These are phyloP conservation scores for Myriosclerotinia duriaeana DNA, from an alignment of 2,329 filamentous ascomycete genomes.

Conservation along the genomic window DNA sequence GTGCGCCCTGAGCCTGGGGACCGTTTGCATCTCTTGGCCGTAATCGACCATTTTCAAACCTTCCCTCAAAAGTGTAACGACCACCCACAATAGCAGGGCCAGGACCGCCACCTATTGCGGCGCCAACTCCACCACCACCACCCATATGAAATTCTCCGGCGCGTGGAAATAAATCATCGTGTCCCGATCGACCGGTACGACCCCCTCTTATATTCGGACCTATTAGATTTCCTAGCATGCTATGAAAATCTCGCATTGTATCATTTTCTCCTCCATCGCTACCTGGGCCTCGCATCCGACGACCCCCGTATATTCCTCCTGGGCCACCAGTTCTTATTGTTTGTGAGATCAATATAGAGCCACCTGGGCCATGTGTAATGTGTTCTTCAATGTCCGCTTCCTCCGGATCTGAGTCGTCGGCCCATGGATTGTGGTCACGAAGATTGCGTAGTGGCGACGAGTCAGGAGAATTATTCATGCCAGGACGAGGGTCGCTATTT, in stretches of 20 bases:
- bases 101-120: slow-evolving; percentile 18
- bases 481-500: slow-evolving; percentile 62
- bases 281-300: slow-evolving; percentile 19
- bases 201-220: slow-evolving; percentile 38
- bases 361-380: slow-evolving; percentile 37
- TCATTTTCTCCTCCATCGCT: slow-evolving; percentile 29
- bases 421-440: slow-evolving; percentile 38
- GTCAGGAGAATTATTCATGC: slow-evolving; percentile 33
- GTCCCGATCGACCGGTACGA: slow-evolving; percentile 38
- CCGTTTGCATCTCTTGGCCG: slow-evolving; percentile 52
- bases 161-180: slow-evolving; percentile 36
- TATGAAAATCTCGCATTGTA: slow-evolving; percentile 44
- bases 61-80: slow-evolving; percentile 39
- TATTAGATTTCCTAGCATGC: slow-evolving; percentile 49
- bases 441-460: slow-evolving; percentile 28
- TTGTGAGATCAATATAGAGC: slow-evolving; percentile 35
- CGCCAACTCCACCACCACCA: slow-evolving; percentile 24
- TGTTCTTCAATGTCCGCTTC: slow-evolving; percentile 58
- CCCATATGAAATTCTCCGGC: slow-evolving; percentile 29
- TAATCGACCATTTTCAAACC: slow-evolving; percentile 38
- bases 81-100: slow-evolving; percentile 33
- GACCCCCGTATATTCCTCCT: neutral
- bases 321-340: slow-evolving; percentile 32
- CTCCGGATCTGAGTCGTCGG: slow-evolving; percentile 54
- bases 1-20: slow-evolving; percentile 49